Base-by-base conservation (phyloP, 164 flowering plant genomes). In the Malania oleifera region DNA sequence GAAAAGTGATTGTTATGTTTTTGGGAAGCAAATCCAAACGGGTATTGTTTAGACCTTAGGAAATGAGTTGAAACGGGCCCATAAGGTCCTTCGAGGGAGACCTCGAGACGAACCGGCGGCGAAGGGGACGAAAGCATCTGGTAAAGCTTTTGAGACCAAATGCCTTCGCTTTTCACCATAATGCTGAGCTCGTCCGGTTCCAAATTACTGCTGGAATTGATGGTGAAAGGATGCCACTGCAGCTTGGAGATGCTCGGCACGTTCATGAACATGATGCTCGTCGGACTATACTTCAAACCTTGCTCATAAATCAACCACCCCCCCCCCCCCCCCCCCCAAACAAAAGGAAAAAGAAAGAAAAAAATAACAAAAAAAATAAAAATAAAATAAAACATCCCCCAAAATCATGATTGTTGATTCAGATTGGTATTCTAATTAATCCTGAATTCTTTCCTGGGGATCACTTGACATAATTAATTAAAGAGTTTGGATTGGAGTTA, bases 211-310 rank as follows among this genome's bases (percentile, higher is more conserved):
- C 53, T 46, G 1, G 62, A 59, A 20, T 35, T 47, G 53, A 59
- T 34, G 7, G 53, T 59, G 18, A 41, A 59, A 5, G 62, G 62
- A 29, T 59, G 62, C 62, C 62, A 59, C 35, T 59, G 62, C 8
- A 59, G 52, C 53, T 28, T 45, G 13, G 62, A 59, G 11, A 59
- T 27, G 41, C 39, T 31, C 1, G 62, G 62, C 28, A 59, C 52
- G 15, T 59, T 59, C 13, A 59, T 19, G 50, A 59, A 59, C 43
- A 47, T 13, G 5, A 35, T 59, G 54, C 62, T 59, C 13, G 53
- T 47, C 19, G 62, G 53, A 9, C n/a, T 19, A 34, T 59, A 59
- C 9, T 34, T 47, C 38, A 59, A 9, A 18, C 51, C 53, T 57
- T 6, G 5, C 5, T 12, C 7, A 34, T 34, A n/a, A n/a, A n/a